These are phyloP conservation scores for Epipyxis sp. DNA, from an alignment of 108 stramenopile species.

Conservation along the genomic window DNA sequence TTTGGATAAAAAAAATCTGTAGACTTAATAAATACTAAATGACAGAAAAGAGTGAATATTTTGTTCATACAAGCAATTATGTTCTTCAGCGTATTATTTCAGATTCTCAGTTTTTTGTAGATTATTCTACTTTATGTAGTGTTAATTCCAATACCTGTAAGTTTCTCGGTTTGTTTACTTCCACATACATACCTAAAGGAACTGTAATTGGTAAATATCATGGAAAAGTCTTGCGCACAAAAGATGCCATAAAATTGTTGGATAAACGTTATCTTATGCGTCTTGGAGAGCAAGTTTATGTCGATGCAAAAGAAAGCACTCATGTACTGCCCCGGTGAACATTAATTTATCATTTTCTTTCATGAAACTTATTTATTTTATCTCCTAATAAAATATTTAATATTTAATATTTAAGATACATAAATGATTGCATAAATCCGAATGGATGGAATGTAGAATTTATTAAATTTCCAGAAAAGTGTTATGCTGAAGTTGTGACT, in stretches of 20 bases:
- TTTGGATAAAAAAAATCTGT: too few relatives aligned
- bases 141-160: too few relatives aligned
- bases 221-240: neutral
- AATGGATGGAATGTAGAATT: slow-evolving; percentile 20
- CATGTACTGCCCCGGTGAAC: neutral
- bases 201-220: neutral
- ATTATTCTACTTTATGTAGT: too few relatives aligned
- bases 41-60: too few relatives aligned
- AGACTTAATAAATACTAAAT: too few relatives aligned
- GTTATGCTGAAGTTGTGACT: slow-evolving; percentile 4
- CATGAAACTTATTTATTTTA: neutral
- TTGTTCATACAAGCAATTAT: too few relatives aligned
- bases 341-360: neutral
- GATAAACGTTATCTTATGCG: slow-evolving; percentile 23
- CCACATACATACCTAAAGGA: neutral
- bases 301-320: neutral
- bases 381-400: neutral
- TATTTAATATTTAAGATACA: neutral
- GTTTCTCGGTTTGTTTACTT: neutral
- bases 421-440: slow-evolving; percentile 7
- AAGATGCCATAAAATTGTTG: neutral
- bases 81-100: too few relatives aligned
- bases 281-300: slow-evolving; percentile 20
- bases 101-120: too few relatives aligned
- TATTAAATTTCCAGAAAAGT: neutral